phyloP scores from a whole-genome alignment of 495 filamentous ascomycete genomes.

The Aspergillus haitiensis region DNA sequence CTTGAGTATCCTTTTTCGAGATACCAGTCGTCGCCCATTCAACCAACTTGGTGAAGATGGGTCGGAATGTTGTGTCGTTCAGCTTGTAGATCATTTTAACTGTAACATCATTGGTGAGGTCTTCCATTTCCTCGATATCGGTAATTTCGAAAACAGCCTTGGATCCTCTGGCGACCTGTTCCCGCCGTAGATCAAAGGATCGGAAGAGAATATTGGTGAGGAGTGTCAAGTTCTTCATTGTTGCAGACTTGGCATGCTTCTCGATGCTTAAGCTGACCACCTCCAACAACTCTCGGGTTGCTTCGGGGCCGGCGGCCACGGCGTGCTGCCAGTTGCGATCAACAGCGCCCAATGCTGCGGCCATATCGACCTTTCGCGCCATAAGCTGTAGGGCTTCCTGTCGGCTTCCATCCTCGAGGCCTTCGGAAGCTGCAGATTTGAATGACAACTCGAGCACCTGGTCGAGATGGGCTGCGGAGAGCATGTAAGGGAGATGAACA shows the following conservation, averaged over 20 bases:
- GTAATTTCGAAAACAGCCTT: conserved; percentile 44
- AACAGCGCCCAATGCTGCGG: conserved; percentile 65
- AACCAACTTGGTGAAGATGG: conserved; percentile 77
- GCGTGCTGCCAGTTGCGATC: conserved; percentile 69
- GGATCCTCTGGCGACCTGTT: conserved; percentile 41
- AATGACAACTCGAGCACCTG: conserved; percentile 67
- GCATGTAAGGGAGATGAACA: conserved; percentile 80
- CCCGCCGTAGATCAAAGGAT: conserved; percentile 69
- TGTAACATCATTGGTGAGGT: conserved; percentile 59
- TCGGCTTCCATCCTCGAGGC: conserved; percentile 61
- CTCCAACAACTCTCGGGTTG: conserved; percentile 65
- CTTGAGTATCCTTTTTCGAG: conserved; percentile 60
- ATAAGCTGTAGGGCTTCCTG: conserved; percentile 66
- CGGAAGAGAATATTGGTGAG: conserved; percentile 71
- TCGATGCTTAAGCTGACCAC: conserved; percentile 67
- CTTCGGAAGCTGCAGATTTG: conserved; percentile 60
- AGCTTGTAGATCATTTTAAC: conserved; percentile 94
- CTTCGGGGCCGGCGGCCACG: conserved; percentile 56
- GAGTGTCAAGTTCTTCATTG: conserved; percentile 65
- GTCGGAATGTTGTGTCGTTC: conserved; percentile 94
- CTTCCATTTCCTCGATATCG: conserved; percentile 65
- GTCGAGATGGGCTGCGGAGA: conserved; percentile 70
- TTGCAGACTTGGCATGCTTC: conserved; percentile 69
- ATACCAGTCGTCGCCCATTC: conserved; percentile 67
- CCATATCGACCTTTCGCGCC: conserved; percentile 70